phyloP scores from a whole-genome alignment of 192 early-diverging fungal genomes.

The Gamsiella multidivaricata region DNA sequence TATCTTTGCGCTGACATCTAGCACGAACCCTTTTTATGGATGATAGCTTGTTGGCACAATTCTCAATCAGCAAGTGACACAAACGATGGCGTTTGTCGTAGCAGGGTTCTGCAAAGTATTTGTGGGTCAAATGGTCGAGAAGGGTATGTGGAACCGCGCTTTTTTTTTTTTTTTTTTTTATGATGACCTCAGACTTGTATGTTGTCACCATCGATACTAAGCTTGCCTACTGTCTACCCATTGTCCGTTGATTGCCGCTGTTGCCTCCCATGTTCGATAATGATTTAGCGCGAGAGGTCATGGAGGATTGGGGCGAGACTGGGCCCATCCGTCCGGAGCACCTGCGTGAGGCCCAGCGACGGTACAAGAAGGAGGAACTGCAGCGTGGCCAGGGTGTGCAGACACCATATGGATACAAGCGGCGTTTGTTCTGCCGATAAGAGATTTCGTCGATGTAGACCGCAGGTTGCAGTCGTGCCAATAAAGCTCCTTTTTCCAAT shows the following conservation, averaged over 20 bases:
- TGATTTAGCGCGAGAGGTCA: conserved; percentile 81
- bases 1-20: neutral
- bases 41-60: conserved; percentile 70
- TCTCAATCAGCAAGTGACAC: conserved; percentile 77
- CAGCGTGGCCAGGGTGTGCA: conserved; percentile 21
- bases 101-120: conserved; percentile 93
- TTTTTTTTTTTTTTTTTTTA: neutral
- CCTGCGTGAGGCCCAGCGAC: conserved; percentile 84
- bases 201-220: no score
- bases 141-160: conserved; percentile 54
- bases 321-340: conserved; percentile 87
- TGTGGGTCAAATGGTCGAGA: conserved; percentile 90
- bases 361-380: conserved; percentile 69
- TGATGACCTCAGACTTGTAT: neutral
- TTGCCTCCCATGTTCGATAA: no score
- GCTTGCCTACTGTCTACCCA: neutral
- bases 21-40: no score
- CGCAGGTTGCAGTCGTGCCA: no score
- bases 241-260: neutral
- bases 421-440: conserved; percentile 42
- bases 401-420: conserved; percentile 33
- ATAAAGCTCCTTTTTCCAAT: neutral
- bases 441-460: no score
- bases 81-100: conserved; percentile 82
- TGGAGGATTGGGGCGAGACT: conserved; percentile 80